Conservation (phyloP, 345 rosid genomes). For the Linum trigynum region DNA sequence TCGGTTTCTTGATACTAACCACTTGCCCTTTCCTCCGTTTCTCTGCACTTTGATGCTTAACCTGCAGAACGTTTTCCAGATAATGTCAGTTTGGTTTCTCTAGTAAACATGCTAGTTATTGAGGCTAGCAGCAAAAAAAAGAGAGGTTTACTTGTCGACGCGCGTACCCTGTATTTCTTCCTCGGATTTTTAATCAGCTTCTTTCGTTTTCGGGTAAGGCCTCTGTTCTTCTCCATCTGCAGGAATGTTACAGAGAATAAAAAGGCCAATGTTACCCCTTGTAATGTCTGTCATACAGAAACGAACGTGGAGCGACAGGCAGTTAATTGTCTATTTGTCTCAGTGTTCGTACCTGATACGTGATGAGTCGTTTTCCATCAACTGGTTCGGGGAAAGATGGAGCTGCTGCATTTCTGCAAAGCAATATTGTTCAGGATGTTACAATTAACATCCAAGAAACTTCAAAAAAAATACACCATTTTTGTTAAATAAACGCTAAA, state of each 20-base stretch:
- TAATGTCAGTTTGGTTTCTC: no score
- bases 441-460: neutral
- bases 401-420: constrained; percentile 26
- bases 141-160: no score
- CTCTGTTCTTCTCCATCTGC: constrained; percentile 62
- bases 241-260: no score
- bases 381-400: constrained; percentile 46
- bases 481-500: no score
- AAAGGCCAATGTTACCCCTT: no score
- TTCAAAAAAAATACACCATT: no score
- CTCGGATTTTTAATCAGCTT: constrained; percentile 66
- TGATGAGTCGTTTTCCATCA: constrained; percentile 60
- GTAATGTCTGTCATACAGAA: no score
- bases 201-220: constrained; percentile 58
- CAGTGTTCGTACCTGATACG: constrained; percentile 40
- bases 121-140: no score
- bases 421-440: neutral
- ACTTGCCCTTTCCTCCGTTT: constrained; percentile 50
- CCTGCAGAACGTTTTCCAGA: no score
- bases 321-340: no score
- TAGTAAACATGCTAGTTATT: no score
- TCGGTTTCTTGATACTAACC: constrained; percentile 39
- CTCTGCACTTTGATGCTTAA: constrained; percentile 39
- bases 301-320: no score
- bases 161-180: constrained; percentile 70